Evolutionary conservation across 208 protist genomes (phyloP).

Genomic region (Trypanosomatidae sp.): DNA sequence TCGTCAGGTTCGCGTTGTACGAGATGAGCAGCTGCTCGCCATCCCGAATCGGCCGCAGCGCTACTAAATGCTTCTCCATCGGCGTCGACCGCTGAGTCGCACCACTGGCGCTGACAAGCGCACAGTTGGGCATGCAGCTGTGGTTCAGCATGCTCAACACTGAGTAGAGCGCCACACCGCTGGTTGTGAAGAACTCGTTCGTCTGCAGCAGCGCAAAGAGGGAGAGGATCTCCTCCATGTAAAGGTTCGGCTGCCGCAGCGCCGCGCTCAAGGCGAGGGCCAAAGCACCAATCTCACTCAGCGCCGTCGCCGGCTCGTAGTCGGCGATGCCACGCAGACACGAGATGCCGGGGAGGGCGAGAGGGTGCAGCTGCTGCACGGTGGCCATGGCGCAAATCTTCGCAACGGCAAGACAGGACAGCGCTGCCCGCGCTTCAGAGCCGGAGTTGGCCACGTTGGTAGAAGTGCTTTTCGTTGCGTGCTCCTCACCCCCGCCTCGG

Average conservation of each 20-base stretch:
- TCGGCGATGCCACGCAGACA: conserved; percentile 61
- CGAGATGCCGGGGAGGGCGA: conserved; percentile 48
- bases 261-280: conserved; percentile 59
- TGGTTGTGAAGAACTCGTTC: conserved; percentile 72
- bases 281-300: conserved; percentile 72
- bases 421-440: conserved; percentile 55
- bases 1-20: conserved; percentile 78
- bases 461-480: neutral
- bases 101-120: conserved; percentile 31
- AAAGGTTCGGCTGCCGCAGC: conserved; percentile 74
- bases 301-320: conserved; percentile 73
- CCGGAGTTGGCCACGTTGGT: conserved; percentile 10
- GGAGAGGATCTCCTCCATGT: conserved; percentile 86
- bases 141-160: conserved; percentile 83
- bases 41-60: conserved; percentile 67
- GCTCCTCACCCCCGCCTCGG: neutral
- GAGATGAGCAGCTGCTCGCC: conserved; percentile 87
- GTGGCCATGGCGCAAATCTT: conserved; percentile 85
- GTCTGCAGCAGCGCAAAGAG: conserved; percentile 85
- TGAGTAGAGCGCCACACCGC: conserved; percentile 68
- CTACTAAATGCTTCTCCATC: conserved; percentile 42
- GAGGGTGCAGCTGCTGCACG: conserved; percentile 68
- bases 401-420: conserved; percentile 73
- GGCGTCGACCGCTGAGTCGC: neutral
- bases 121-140: conserved; percentile 88